Conservation (phyloP, 2,329 filamentous ascomycete genomes). For the Gliomastix tumulicola region DNA sequence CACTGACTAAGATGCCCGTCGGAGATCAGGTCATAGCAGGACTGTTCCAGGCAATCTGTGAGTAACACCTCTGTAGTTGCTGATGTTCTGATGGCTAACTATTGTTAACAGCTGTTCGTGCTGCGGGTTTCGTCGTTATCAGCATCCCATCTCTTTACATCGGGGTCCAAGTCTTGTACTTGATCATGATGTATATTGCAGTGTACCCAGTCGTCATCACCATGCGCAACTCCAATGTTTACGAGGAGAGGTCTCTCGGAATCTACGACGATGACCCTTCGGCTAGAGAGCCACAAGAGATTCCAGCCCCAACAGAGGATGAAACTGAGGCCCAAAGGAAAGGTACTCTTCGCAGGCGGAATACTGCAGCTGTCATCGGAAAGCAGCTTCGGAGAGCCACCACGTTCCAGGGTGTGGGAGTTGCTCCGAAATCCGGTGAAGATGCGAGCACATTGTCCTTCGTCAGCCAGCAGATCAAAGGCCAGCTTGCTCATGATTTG, state of each 20-base stretch:
- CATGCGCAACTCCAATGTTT: conserved; percentile 63
- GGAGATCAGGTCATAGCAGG: conserved; percentile 54
- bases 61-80: conserved; percentile 10
- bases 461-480: conserved; percentile 50
- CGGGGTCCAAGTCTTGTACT: conserved; percentile 51
- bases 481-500: conserved; percentile 59
- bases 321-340: conserved; percentile 14
- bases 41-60: conserved; percentile 55
- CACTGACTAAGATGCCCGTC: conserved; percentile 41
- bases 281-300: neutral
- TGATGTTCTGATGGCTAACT: neutral
- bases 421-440: conserved; percentile 11
- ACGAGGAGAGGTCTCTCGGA: conserved; percentile 61
- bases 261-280: conserved; percentile 37
- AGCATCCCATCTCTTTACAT: conserved; percentile 49
- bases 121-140: conserved; percentile 61
- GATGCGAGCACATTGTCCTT: conserved; percentile 35
- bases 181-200: conserved; percentile 62
- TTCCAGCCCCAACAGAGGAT: conserved; percentile 9
- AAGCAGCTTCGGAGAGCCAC: conserved; percentile 25
- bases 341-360: conserved; percentile 10
- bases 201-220: conserved; percentile 57
- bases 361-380: conserved; percentile 18
- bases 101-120: conserved; percentile 42
- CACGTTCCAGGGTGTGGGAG: conserved; percentile 37